Evolutionary conservation across 1,139 yeast species (phyloP), one percentile per base, ranked within the genome.

Genomic region (Suhomyces bokatorum): DNA sequence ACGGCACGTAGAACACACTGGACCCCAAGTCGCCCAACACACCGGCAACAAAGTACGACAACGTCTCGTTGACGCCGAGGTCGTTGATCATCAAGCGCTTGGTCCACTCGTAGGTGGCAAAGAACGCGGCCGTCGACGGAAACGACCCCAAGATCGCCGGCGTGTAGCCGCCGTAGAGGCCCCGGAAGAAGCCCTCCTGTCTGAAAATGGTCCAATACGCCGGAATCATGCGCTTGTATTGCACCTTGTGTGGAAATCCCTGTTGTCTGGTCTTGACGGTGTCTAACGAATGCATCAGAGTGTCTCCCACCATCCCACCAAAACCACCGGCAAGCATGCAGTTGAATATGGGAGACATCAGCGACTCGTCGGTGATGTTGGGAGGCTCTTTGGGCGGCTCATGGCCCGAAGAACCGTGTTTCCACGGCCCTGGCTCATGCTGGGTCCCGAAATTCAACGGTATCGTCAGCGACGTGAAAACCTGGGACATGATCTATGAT

Each of bases 201-300:
- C 74, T 63, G 36, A 85, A 67, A 20, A 93, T 85, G 0, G 93
- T 83, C 33, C 69, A 54, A 57, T 86, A 88, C 0, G 98, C 97
- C 6, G 82, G 77, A 15, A 75, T 62, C 75, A 88, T 73, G 54
- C 77, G 79, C 52, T 71, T 76, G 64, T 93, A 91, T 63, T 87
- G 87, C 7, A 69, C 54, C 27, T 80, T 80, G 51, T 75, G 72
- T 16, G 89, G 85, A 6, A 95, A 88, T 24, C 97, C 98, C 61
- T 93, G 99, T 63, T 93, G 99, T 54, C 99, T 75, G 1, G 99
- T 93, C 64, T 93, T 93, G 33, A 95, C 97, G 0, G 99, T 93
- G 60, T 93, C 99, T 37, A 93, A 69, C 1, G 98, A 91, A 64
- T 93, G 97, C 97, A 93, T 93, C 39, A 82, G 71, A 2, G 95